These are phyloP conservation scores for Medicago arabica DNA, from an alignment of 306 rosid species.

Conservation along the genomic window DNA sequence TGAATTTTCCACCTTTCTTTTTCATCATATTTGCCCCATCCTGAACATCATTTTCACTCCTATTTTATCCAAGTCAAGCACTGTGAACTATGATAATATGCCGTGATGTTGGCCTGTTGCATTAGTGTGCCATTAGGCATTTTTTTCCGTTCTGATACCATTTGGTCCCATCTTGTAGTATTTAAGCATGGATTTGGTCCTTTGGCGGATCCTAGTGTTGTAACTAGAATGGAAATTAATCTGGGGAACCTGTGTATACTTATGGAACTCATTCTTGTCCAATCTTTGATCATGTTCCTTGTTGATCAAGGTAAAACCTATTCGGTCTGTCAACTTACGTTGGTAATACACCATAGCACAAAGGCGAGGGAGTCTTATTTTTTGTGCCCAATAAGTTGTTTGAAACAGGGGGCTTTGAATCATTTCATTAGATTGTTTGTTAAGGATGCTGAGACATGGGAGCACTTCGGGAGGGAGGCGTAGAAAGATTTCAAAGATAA, in stretches of 20 bases:
- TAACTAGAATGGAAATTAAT: slow-evolving; percentile 1
- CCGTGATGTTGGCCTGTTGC: background rate
- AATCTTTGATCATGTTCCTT: slow-evolving; percentile 10
- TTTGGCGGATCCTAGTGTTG: slow-evolving; percentile 24
- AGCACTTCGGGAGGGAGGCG: slow-evolving; percentile 35
- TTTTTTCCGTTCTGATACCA: background rate
- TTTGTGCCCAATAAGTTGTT: slow-evolving; percentile 37
- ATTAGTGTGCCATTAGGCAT: background rate
- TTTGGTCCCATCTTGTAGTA: background rate
- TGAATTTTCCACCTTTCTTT: background rate
- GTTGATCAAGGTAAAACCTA: slow-evolving; percentile 15
- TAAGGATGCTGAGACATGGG: slow-evolving; percentile 35
- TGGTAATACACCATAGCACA: slow-evolving; percentile 40
- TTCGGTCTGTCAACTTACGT: slow-evolving; percentile 18
- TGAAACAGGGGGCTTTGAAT: slow-evolving; percentile 39
- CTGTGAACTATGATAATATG: no score
- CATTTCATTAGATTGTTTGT: slow-evolving; percentile 28
- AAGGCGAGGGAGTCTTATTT: slow-evolving; percentile 37
- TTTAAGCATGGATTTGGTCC: slow-evolving; percentile 29
- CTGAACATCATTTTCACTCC: background rate
- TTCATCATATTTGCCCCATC: background rate
- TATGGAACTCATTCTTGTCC: slow-evolving; percentile 8
- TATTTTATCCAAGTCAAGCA: no score
- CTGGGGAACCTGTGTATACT: slow-evolving; percentile 1
- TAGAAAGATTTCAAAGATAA: slow-evolving; percentile 40